A percentile compares a stretch with the other conserved stretches of the same genome.
Conservation (phyloP, 78 protist genomes). For the Pigoraptor vietnamica region DNA sequence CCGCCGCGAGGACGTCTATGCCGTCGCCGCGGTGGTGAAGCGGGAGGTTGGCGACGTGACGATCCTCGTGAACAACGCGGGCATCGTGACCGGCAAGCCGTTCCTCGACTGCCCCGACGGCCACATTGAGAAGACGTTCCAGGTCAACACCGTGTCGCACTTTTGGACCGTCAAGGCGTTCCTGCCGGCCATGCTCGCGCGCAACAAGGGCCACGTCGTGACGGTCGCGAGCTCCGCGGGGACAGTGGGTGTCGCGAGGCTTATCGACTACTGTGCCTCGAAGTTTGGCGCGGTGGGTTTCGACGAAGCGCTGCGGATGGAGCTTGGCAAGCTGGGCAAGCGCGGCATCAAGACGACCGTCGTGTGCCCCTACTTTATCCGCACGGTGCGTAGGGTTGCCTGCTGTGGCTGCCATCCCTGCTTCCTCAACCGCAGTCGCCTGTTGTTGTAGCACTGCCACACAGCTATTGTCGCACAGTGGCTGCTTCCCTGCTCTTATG, state of each 20-base stretch:
- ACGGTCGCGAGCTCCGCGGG: slow-evolving; percentile 13
- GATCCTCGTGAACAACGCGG: slow-evolving; percentile 12
- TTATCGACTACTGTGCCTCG: slow-evolving; percentile 40
- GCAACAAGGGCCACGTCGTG: background rate
- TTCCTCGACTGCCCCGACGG: slow-evolving; percentile 11
- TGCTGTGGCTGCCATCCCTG: background rate
- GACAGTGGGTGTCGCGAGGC: slow-evolving; percentile 13
- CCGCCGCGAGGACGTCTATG: background rate
- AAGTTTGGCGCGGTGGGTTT: slow-evolving; percentile 39
- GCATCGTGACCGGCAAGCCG: slow-evolving; percentile 32
- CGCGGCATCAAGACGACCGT: background rate
- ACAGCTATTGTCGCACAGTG: no score
- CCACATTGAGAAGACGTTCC: background rate
- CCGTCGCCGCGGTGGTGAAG: background rate
- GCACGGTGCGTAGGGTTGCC: slow-evolving; percentile 13
- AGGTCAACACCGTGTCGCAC: slow-evolving; percentile 40
- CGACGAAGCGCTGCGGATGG: slow-evolving; percentile 22
- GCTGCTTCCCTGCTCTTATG: no score
- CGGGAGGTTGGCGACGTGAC: background rate
- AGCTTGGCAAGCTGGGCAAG: slow-evolving; percentile 9
- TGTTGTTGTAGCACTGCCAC: no score
- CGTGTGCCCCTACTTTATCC: slow-evolving; percentile 37
- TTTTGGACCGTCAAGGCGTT: slow-evolving; percentile 48
- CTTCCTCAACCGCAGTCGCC: background rate
- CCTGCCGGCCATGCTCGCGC: slow-evolving; percentile 33